phyloP scores from a whole-genome alignment of 495 filamentous ascomycete genomes.

The Chlorociboria aeruginascens region DNA sequence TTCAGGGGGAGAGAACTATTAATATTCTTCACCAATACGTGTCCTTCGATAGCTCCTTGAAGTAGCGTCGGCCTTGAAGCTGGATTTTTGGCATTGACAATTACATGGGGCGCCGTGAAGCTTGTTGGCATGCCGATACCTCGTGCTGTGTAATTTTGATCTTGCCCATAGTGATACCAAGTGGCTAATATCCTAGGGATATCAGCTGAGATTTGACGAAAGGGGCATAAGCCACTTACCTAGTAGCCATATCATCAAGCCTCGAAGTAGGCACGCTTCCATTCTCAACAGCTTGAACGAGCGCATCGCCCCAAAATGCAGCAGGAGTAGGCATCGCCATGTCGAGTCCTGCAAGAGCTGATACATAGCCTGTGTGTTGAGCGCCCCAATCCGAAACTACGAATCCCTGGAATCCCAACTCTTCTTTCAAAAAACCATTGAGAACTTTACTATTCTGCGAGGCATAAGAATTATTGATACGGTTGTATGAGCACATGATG shows the following conservation, averaged over 20 bases:
- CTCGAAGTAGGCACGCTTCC: constrained; percentile 34
- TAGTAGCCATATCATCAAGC: constrained; percentile 45
- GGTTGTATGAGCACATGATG: constrained; percentile 61
- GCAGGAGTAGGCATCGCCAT: constrained; percentile 65
- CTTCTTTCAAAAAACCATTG: constrained; percentile 51
- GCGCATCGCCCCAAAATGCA: constrained; percentile 18
- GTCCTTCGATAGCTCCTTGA: constrained; percentile 36
- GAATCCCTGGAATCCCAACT: constrained; percentile 56
- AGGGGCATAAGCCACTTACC: constrained; percentile 25
- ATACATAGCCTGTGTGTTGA: constrained; percentile 55
- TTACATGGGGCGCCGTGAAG: constrained; percentile 38
- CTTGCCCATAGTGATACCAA: constrained; percentile 38
- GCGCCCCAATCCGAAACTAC: constrained; percentile 56
- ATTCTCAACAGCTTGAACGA: constrained; percentile 32
- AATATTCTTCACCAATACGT: constrained; percentile 50
- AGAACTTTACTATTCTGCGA: constrained; percentile 49
- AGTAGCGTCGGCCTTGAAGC: constrained; percentile 26
- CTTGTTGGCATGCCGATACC: constrained; percentile 33
- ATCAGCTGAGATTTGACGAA: constrained; percentile 1
- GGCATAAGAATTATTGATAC: constrained; percentile 50
- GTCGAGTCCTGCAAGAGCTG: constrained; percentile 51
- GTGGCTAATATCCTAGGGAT: constrained; percentile 34
- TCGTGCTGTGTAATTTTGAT: constrained; percentile 23
- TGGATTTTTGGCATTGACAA: constrained; percentile 35
- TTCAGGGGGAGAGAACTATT: constrained; percentile 41